Conservation (phyloP, 768 basidiomycete genomes). For the Termitomyces sp. region DNA sequence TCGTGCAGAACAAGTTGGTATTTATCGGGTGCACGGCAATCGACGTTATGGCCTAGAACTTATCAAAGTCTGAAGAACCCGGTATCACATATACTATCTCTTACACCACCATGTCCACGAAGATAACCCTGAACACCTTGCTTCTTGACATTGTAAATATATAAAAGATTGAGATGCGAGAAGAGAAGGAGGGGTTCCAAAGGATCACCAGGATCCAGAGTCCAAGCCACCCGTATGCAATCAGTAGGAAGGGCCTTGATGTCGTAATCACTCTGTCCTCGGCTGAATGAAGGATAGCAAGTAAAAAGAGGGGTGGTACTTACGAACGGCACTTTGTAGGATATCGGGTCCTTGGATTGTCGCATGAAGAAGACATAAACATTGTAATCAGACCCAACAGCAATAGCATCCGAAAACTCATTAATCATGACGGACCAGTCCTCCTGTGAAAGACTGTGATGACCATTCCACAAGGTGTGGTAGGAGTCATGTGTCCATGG, state of each 20-base stretch:
- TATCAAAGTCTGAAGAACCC: conserved; percentile 8
- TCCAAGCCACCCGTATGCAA: conserved; percentile 51
- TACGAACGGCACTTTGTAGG: conserved; percentile 31
- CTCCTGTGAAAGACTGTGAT: conserved; percentile 21
- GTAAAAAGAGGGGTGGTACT: conserved; percentile 10
- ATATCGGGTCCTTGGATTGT: conserved; percentile 24
- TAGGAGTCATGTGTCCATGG: conserved; percentile 38
- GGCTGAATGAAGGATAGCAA: not conserved
- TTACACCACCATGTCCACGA: conserved; percentile 71
- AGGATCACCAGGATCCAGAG: conserved; percentile 35
- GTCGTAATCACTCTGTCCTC: conserved; percentile 8
- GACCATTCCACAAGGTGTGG: conserved; percentile 32
- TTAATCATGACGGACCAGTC: conserved; percentile 43
- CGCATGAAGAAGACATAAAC: conserved; percentile 34
- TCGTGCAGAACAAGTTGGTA: conserved; percentile 61
- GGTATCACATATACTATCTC: conserved; percentile 17
- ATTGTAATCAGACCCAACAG: conserved; percentile 34
- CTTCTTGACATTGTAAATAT: conserved; percentile 44
- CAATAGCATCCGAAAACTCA: conserved; percentile 46
- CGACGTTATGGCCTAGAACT: conserved; percentile 53
- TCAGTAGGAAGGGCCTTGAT: conserved; percentile 23
- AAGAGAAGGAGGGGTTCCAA: conserved; percentile 59
- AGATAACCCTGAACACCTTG: conserved; percentile 39
- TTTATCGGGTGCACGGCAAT: conserved; percentile 57
- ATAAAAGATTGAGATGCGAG: conserved; percentile 47